These are phyloP conservation scores for Marasmius oreades DNA, from an alignment of 1,284 basidiomycete genomes.

Conservation along the genomic window DNA sequence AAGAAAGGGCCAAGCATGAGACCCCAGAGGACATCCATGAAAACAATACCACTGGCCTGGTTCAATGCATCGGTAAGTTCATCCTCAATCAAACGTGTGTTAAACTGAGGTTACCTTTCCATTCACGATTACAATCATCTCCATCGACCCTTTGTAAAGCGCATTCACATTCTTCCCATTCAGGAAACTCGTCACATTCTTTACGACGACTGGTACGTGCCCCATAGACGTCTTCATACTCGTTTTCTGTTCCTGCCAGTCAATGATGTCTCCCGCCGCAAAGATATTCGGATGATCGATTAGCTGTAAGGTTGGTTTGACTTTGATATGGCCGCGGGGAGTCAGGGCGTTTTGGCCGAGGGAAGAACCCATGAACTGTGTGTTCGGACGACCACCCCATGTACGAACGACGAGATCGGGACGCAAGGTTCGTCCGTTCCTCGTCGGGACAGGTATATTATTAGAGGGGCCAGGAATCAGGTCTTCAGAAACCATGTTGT, in stretches of 20 bases:
- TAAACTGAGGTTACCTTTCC: constrained; percentile 46
- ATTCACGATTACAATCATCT: constrained; percentile 54
- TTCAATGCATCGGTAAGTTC: constrained; percentile 1
- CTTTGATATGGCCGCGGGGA: constrained; percentile 39
- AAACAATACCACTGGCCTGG: constrained; percentile 45
- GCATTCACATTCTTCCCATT: constrained; percentile 30
- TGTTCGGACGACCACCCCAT: constrained; percentile 38
- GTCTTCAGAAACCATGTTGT: constrained; percentile 48
- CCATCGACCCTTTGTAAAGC: constrained; percentile 47
- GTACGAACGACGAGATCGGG: constrained; percentile 57
- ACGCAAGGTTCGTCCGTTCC: constrained; percentile 46
- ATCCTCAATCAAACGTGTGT: neutral
- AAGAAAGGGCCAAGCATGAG: constrained; percentile 37
- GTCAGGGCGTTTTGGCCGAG: constrained; percentile 42
- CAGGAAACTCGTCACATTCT: constrained; percentile 48
- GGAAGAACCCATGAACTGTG: constrained; percentile 39
- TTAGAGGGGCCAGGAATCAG: constrained; percentile 30
- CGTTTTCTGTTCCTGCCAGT: constrained; percentile 60
- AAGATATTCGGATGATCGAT: constrained; percentile 46
- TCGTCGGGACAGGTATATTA: constrained; percentile 40
- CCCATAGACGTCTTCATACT: constrained; percentile 36
- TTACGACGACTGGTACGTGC: constrained; percentile 41
- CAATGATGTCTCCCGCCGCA: constrained; percentile 57
- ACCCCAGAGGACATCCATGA: constrained; percentile 46
- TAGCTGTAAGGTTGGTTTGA: constrained; percentile 52